phyloP scores from a whole-genome alignment of 2,329 filamentous ascomycete genomes.

The Aspergillus neoniger region DNA sequence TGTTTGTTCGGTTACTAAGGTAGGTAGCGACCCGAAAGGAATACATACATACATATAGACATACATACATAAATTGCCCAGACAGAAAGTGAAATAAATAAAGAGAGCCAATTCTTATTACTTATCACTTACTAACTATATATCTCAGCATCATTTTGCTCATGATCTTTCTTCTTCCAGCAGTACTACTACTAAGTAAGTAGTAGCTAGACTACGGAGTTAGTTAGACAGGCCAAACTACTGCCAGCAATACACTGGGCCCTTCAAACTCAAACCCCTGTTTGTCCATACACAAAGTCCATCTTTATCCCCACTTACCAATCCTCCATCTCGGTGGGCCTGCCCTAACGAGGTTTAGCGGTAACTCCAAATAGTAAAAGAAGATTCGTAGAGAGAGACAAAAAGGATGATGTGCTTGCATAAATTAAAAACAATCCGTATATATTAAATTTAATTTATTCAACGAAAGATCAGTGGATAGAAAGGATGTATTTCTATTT shows the following conservation, averaged over 20 bases:
- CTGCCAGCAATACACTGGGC: slow-evolving; percentile 10
- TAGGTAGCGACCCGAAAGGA: background rate
- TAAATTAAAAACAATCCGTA: background rate
- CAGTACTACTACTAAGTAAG: background rate
- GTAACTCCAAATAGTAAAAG: background rate
- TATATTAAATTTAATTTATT: background rate
- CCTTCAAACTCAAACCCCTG: slow-evolving; percentile 21
- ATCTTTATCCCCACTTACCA: background rate
- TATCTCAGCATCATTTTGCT: background rate
- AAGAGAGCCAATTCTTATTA: background rate
- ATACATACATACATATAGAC: no score
- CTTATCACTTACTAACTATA: background rate
- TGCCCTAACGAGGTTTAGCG: background rate
- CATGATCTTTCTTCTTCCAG: background rate
- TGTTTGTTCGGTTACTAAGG: background rate
- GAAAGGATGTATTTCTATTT: background rate
- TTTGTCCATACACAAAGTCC: slow-evolving; percentile 7
- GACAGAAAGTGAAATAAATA: no score
- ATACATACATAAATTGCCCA: no score
- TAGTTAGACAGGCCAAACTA: no score
- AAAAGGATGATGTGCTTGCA: background rate
- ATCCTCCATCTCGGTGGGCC: background rate
- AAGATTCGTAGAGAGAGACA: no score
- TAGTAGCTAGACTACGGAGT: background rate
- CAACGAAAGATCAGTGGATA: background rate